These are phyloP conservation scores for Pascua guehoae DNA, from an alignment of 1,284 basidiomycete genomes.

Conservation along the genomic window DNA sequence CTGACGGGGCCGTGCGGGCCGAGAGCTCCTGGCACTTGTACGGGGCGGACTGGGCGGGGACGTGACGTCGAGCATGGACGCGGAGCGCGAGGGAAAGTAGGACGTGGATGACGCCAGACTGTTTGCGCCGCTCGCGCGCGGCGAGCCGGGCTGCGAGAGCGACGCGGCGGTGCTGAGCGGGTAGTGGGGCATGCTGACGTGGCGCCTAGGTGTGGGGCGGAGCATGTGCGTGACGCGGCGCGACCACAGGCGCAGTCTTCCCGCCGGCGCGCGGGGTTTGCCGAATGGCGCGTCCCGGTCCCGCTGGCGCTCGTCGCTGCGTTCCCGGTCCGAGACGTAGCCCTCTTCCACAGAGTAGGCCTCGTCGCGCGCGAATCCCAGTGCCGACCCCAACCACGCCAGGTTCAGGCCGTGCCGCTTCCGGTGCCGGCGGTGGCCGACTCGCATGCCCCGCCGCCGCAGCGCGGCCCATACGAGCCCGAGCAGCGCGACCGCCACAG, in stretches of 20 bases:
- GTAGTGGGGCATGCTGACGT: conserved; percentile 7
- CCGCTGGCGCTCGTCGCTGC: too few species aligned
- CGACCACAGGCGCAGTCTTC: conserved; percentile 5
- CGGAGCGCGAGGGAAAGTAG: not conserved
- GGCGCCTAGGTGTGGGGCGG: not conserved
- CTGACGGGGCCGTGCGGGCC: not conserved
- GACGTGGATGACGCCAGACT: not conserved
- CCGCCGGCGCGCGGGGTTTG: too few species aligned
- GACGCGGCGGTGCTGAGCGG: too few species aligned
- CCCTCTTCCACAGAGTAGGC: too few species aligned
- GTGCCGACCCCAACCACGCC: not conserved
- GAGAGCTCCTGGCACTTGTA: conserved; percentile 15
- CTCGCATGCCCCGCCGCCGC: not conserved
- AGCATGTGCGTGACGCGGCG: conserved; percentile 5
- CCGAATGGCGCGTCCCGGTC: too few species aligned
- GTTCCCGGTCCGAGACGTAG: too few species aligned
- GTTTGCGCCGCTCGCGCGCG: conserved; percentile 1
- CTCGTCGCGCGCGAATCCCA: too few species aligned
- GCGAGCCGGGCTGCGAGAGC: not conserved
- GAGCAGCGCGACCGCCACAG: conserved; percentile 28
- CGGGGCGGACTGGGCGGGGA: conserved; percentile 1
- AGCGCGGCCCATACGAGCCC: conserved; percentile 1
- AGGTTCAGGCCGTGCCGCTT: not conserved
- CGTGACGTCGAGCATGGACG: conserved; percentile 7
- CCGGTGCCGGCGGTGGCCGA: not conserved